Conservation (phyloP, 345 rosid species). For the Euphorbia lathyris region DNA sequence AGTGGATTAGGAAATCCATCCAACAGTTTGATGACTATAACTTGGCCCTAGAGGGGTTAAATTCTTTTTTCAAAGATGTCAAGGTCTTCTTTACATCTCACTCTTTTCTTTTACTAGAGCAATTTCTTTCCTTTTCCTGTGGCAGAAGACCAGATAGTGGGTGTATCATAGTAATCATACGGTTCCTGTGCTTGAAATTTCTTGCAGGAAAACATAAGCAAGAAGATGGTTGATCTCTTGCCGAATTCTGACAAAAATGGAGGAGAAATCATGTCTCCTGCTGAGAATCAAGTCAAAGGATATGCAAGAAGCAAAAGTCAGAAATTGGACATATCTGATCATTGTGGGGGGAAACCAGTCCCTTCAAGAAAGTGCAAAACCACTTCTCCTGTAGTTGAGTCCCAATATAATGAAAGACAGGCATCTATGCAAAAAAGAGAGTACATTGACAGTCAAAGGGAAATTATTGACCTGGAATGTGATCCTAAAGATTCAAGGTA, state of each 20-base stretch:
- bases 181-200: conserved; percentile 28
- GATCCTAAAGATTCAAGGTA: conserved; percentile 53
- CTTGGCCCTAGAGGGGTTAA: conserved; percentile 53
- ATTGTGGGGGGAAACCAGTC: conserved; percentile 20
- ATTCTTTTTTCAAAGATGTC: conserved; percentile 66
- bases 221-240: conserved; percentile 31
- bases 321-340: conserved; percentile 35
- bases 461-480: conserved; percentile 53
- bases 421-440: conserved; percentile 34
- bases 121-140: conserved; percentile 3
- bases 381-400: conserved; percentile 23
- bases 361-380: conserved; percentile 29
- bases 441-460: conserved; percentile 32
- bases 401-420: conserved; percentile 35
- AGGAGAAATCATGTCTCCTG: conserved; percentile 27
- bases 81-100: conserved; percentile 46
- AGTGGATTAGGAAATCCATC: conserved; percentile 89
- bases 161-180: conserved; percentile 8
- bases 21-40: conserved; percentile 57
- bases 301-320: conserved; percentile 31
- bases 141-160: not conserved
- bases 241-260: conserved; percentile 24
- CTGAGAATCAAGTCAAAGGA: conserved; percentile 24
- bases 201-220: conserved; percentile 48
- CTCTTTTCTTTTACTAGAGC: not conserved